Evolutionary conservation across 306 rosid species (phyloP).

Genomic region (Begonia masoniana): DNA sequence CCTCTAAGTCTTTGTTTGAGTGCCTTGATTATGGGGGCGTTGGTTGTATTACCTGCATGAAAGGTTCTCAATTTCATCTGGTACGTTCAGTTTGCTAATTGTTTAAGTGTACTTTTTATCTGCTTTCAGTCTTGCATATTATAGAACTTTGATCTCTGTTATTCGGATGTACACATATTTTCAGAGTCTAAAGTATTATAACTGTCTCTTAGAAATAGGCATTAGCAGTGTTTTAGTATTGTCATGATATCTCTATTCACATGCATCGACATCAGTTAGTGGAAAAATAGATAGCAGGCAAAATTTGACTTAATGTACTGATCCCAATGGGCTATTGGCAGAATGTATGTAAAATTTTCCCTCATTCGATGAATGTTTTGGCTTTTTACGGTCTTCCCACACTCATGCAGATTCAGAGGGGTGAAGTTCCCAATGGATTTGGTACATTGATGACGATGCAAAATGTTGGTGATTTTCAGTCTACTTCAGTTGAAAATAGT

Average conservation of each 20-base stretch:
- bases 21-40: conserved; percentile 79
- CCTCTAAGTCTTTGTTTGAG: conserved; percentile 55
- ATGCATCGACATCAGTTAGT: no score
- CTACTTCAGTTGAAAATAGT: conserved; percentile 34
- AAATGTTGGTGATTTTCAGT: conserved; percentile 27
- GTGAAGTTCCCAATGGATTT: conserved; percentile 33
- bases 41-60: conserved; percentile 56
- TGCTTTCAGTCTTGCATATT: no score
- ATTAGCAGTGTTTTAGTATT: no score
- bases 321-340: no score
- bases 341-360: not conserved
- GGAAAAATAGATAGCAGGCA: no score
- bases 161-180: no score
- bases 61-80: conserved; percentile 30
- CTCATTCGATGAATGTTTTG: not conserved
- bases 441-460: conserved; percentile 22
- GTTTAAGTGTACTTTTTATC: no score
- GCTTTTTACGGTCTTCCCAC: conserved; percentile 10
- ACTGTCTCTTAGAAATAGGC: no score
- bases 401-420: conserved; percentile 35
- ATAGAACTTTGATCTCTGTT: no score
- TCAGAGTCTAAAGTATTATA: no score
- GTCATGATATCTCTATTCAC: no score
- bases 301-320: no score
- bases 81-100: conserved; percentile 28